Evolutionary conservation across 1,139 yeast species (phyloP), one percentile per base, ranked within the genome.

Genomic region (Debaryomycetaceae sp.): DNA sequence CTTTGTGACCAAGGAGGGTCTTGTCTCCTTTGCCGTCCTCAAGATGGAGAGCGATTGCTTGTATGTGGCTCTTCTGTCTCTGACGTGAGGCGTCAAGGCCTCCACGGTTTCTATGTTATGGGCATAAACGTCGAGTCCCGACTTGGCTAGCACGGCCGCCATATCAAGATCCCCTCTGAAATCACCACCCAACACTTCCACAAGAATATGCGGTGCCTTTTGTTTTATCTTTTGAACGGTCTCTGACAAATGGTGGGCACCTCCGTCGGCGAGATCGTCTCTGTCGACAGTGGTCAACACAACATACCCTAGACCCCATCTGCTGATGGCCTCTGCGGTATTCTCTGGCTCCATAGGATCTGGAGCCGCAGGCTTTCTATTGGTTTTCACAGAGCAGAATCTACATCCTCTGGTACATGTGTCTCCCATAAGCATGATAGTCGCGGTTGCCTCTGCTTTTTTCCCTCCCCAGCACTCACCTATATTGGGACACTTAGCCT

Each of bases 391-490:
- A 1, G 96, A 87, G 65, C 99, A 95, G 69, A 95, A 95, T 50
- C 99, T 78, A 63, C 99, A 95, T 9, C 99, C 99, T 66, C 99
- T 78, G 5, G 99, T 95, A 69, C 99, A 95, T 0, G 99, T 93
- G 59, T 95, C 99, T 49, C 99, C 99, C 77, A 95, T 77, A 51
- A 95, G 75, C 99, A 95, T 95, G 57, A 95, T 93, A 3, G 99
- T 95, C 5, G 99, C 99, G 4, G 99, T 95, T n/a, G 99, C 97
- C 58, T 88, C 95, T 6, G 91, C 78, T 65, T 90, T 90, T 58
- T 85, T 83, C 33, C 99, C 99, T 44, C 99, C 98, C 99, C 99
- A 95, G 68, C 99, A 95, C 65, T 95, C 99, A 42, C 98, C 97
- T 49, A 95, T 95, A 63, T 95, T 95, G 17, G 99, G 99, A 68